Base-by-base conservation (phyloP, 768 basidiomycete species). In the Podaxis mareebaensis region DNA sequence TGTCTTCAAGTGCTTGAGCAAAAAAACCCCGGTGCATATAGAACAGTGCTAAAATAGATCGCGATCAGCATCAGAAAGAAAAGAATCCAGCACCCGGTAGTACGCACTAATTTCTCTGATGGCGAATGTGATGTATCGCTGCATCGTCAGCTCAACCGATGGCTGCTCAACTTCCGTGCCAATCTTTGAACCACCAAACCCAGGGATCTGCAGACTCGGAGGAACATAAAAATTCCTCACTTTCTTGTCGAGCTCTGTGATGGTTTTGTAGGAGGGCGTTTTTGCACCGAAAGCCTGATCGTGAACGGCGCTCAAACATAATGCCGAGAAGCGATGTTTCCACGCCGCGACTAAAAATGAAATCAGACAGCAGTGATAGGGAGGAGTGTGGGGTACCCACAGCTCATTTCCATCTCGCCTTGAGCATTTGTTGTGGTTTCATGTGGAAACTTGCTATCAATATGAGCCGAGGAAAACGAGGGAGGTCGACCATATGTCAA, bases 1-100 rank as follows among this genome's bases (percentile, higher is more conserved):
- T 81, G 64, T 89, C 88, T 67, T 87, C 86, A 60, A 91, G 71
- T 0, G 88, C 88, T 61, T 85, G 84, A 1, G 87, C 88, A 69
- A 91, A 91, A 77, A 87, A 91, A 5, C 87, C 88, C 53, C 89
- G 81, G 72, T 91, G 88, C 80, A 91, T 86, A 67, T 90, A 90
- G 68, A 90, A 88, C 30, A 89, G 72, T 12, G 85, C 88, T 89
- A 65, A 55, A 64, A 49, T 55, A 33, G 22, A 12, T 3, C 30
- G 26, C 49, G 33, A 48, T 42, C 55, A 59, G 24, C 36, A 24
- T 24, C 20, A 58, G 58, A 57, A 6, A 22, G 28, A 30, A 28
- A 46, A 46, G 17, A 11, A 20, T 4, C 17, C 8, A 11, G 40
- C 46, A 42, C 24, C 42, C 30, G 46, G 63, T 15, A 53, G 13